Conservation (phyloP, 768 basidiomycete genomes). For the Psilocybe sp. region DNA sequence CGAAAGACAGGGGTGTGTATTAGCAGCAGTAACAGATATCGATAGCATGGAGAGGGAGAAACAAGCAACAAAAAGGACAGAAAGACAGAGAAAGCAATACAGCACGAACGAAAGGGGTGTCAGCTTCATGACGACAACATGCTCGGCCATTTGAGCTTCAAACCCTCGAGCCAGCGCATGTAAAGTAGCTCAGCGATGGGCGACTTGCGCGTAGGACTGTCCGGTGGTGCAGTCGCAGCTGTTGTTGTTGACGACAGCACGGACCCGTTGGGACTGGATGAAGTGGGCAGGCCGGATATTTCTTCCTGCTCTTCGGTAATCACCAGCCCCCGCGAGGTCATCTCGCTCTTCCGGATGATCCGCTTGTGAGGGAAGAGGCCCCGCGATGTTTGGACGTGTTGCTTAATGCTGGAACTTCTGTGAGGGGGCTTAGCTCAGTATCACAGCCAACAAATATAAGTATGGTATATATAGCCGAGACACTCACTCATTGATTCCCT, state of each 20-base stretch:
- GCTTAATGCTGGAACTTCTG: slow-evolving; percentile 76
- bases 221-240: slow-evolving; percentile 32
- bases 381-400: slow-evolving; percentile 80
- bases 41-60: too few relatives aligned
- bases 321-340: slow-evolving; percentile 81
- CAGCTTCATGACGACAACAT: slow-evolving; percentile 37
- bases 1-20: too few relatives aligned
- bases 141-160: slow-evolving; percentile 88
- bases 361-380: slow-evolving; percentile 80
- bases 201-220: slow-evolving; percentile 56
- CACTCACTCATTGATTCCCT: slow-evolving; percentile 88
- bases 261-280: slow-evolving; percentile 30
- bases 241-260: slow-evolving; percentile 16
- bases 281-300: slow-evolving; percentile 45
- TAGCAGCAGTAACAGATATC: too few relatives aligned
- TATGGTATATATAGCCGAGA: slow-evolving; percentile 4
- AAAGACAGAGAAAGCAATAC: neutral
- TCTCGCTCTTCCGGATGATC: slow-evolving; percentile 75
- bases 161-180: slow-evolving; percentile 92
- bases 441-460: neutral
- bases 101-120: neutral
- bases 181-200: slow-evolving; percentile 97
- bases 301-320: slow-evolving; percentile 84
- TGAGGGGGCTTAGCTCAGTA: neutral
- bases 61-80: neutral